Evolutionary conservation across 1,139 yeast genomes (phyloP).

Genomic region (Yamadazyma epiphylla): DNA sequence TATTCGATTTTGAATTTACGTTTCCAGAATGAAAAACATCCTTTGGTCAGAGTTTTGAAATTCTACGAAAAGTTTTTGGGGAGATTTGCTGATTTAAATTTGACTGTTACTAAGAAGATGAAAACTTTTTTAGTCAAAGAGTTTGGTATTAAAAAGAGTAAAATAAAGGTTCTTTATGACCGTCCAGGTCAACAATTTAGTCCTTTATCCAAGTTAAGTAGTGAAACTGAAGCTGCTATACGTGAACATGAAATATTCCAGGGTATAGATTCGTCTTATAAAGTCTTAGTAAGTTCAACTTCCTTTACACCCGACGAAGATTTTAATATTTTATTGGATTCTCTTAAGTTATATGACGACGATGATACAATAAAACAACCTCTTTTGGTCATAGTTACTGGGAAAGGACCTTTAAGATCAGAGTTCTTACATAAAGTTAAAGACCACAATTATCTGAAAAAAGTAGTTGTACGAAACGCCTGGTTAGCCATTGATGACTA

Average conservation of each 20-base stretch:
- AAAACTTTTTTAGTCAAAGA: slow-evolving; percentile 52
- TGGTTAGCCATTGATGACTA: slow-evolving; percentile 85
- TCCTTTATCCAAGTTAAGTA: slow-evolving; percentile 32
- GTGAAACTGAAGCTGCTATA: slow-evolving; percentile 24
- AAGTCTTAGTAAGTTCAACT: slow-evolving; percentile 76
- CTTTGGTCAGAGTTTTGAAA: slow-evolving; percentile 58
- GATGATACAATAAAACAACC: slow-evolving; percentile 35
- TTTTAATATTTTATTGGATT: slow-evolving; percentile 62
- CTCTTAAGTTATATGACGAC: slow-evolving; percentile 58
- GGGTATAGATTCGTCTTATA: slow-evolving; percentile 37
- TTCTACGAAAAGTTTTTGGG: slow-evolving; percentile 59
- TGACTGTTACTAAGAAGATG: slow-evolving; percentile 82
- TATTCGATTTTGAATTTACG: slow-evolving; percentile 75
- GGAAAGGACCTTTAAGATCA: slow-evolving; percentile 81
- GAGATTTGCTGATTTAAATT: slow-evolving; percentile 52
- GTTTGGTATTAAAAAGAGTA: slow-evolving; percentile 41
- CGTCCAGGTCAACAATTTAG: slow-evolving; percentile 69
- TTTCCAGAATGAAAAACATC: slow-evolving; percentile 50
- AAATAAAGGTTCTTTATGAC: slow-evolving; percentile 57
- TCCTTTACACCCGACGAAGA: slow-evolving; percentile 97
- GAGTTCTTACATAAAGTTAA: slow-evolving; percentile 46
- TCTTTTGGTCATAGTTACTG: slow-evolving; percentile 74
- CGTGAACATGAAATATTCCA: slow-evolving; percentile 40
- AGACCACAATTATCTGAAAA: slow-evolving; percentile 37
- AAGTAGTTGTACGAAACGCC: slow-evolving; percentile 54